Evolutionary conservation across 176 grass and related monocot genomes (phyloP).

Genomic region (Zea luxurians): DNA sequence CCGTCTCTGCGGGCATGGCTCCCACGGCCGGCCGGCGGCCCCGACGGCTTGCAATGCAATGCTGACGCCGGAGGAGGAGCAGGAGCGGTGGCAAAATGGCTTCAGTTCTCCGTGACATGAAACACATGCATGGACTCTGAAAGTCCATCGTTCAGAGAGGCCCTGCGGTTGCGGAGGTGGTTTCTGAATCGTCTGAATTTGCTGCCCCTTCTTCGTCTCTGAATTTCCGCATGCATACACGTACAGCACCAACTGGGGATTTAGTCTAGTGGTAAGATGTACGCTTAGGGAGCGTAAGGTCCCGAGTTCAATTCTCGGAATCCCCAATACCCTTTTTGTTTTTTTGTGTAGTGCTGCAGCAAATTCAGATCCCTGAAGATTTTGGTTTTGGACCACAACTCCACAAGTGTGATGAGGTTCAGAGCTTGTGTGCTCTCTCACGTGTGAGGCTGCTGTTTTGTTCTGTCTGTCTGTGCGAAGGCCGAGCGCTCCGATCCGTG

Average conservation of each 20-base stretch:
- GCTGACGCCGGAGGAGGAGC: too few relatives aligned
- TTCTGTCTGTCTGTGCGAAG: neutral
- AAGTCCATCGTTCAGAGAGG: too few relatives aligned
- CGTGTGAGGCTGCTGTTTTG: neutral
- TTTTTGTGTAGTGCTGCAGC: neutral
- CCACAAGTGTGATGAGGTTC: neutral
- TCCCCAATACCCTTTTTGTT: constrained; percentile 27
- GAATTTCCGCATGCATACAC: neutral
- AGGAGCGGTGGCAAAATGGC: too few relatives aligned
- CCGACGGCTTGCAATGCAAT: too few relatives aligned
- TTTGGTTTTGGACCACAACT: neutral
- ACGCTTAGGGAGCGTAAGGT: constrained; percentile 45
- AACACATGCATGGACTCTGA: too few relatives aligned
- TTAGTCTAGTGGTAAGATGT: constrained; percentile 55
- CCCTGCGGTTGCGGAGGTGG: too few relatives aligned
- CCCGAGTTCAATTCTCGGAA: constrained; percentile 45
- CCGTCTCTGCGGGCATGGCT: too few relatives aligned
- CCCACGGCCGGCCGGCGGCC: too few relatives aligned
- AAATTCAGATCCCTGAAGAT: neutral
- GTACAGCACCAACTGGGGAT: constrained; percentile 2
- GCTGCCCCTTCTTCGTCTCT: neutral
- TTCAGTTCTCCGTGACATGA: too few relatives aligned
- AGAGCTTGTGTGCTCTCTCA: neutral
- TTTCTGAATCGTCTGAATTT: too few relatives aligned
- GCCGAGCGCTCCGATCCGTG: neutral